Conservation (phyloP, 2,329 filamentous ascomycete genomes). For the Waltergamsia citrina region DNA sequence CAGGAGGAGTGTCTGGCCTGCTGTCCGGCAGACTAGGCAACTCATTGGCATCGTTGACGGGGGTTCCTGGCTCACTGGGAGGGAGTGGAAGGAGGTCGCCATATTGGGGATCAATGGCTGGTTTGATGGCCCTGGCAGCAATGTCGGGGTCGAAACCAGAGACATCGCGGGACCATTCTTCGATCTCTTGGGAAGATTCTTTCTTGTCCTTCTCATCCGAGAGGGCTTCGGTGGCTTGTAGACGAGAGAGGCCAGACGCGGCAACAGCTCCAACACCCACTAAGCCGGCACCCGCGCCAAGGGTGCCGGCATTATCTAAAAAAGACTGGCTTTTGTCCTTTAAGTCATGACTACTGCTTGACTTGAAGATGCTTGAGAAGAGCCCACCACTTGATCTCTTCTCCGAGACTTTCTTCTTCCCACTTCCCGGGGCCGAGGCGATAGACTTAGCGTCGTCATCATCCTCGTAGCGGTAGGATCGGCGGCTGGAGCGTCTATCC, state of each 20-base stretch:
- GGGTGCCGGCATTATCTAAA: constrained; percentile 64
- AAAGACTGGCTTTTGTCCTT: constrained; percentile 43
- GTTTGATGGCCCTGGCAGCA: constrained; percentile 46
- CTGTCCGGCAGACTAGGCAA: constrained; percentile 51
- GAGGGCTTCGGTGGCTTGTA: constrained; percentile 12
- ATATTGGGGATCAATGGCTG: constrained; percentile 57
- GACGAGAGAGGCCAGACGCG: constrained; percentile 10
- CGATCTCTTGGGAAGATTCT: constrained; percentile 15
- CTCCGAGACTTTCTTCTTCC: constrained; percentile 22
- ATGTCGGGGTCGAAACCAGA: constrained; percentile 45
- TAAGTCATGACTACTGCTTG: constrained; percentile 27
- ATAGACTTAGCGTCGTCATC: constrained; percentile 40
- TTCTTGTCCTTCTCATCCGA: constrained; percentile 21
- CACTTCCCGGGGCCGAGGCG: constrained; percentile 22
- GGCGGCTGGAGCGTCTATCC: constrained; percentile 9
- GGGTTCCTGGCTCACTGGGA: constrained; percentile 47
- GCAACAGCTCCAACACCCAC: constrained; percentile 25
- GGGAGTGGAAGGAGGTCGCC: constrained; percentile 56
- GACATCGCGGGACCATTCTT: constrained; percentile 12
- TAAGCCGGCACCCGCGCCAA: constrained; percentile 60
- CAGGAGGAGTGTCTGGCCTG: constrained; percentile 45
- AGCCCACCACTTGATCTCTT: constrained; percentile 29
- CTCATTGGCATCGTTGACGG: constrained; percentile 22
- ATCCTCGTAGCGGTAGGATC: constrained; percentile 27
- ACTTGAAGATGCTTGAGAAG: constrained; percentile 40